Evolutionary conservation across 768 basidiomycete species (phyloP).

Genomic region (Collybia nuda): DNA sequence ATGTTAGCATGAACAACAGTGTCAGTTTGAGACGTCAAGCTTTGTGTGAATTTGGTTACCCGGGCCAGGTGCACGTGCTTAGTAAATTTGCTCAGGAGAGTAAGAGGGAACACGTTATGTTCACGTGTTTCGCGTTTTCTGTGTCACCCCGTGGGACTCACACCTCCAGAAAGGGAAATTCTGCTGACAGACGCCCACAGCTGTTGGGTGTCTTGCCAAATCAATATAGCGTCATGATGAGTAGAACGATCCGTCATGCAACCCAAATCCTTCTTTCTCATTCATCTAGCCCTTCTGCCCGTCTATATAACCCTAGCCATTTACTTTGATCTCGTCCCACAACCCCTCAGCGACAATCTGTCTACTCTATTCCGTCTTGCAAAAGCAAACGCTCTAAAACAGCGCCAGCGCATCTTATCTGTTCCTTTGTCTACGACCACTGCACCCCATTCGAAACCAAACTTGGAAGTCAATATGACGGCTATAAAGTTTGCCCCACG

Average conservation of each 20-base stretch:
- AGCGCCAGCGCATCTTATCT: slow-evolving; percentile 15
- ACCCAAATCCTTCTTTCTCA: slow-evolving; percentile 25
- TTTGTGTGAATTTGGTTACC: too few species aligned
- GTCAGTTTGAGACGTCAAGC: too few species aligned
- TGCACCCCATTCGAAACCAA: neutral
- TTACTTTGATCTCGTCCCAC: slow-evolving; percentile 31
- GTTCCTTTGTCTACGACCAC: slow-evolving; percentile 10
- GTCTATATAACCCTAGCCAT: slow-evolving; percentile 41
- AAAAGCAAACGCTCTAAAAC: slow-evolving; percentile 29
- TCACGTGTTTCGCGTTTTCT: slow-evolving; percentile 7
- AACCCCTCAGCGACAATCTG: slow-evolving; percentile 29
- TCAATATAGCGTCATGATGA: neutral
- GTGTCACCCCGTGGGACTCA: slow-evolving; percentile 13
- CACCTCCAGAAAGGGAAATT: slow-evolving; percentile 9
- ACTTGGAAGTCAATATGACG: slow-evolving; percentile 13
- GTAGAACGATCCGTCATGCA: slow-evolving; percentile 29
- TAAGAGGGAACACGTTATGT: too few species aligned
- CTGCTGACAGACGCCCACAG: slow-evolving; percentile 6
- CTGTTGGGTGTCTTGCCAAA: too few species aligned
- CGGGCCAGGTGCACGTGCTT: too few species aligned
- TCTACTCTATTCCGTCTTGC: slow-evolving; percentile 37
- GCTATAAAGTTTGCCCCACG: slow-evolving; percentile 48
- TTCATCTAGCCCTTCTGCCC: slow-evolving; percentile 38
- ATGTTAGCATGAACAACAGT: too few species aligned
- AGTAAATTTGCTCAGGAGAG: too few species aligned